Base-by-base conservation (phyloP, 192 early-diverging fungal genomes). In the Gonapodya sp. region DNA sequence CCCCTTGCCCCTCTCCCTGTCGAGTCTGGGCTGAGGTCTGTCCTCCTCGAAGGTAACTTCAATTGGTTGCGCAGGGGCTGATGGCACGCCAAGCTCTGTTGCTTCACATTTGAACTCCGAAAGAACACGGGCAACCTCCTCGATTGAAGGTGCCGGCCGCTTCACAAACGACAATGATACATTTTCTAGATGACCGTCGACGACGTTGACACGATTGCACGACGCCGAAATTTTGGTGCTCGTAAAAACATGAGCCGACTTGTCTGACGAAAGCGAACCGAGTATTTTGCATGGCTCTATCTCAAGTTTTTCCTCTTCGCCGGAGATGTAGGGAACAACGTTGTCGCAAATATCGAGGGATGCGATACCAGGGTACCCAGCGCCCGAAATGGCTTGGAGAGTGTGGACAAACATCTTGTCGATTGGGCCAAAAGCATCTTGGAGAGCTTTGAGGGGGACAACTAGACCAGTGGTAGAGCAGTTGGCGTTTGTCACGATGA, bases 271-370 rank as follows among this genome's bases (percentile, higher is more conserved):
- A 64, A 96, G 74, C 33, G 84, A 86, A 73, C 96, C 96, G 36
- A 99, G 85, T 80, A 99, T 99, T 89, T 99, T 99, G 73, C 87
- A 85, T 1, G 93, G 92, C 86, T 99, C 97, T 35, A 85, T 94
- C 85, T 99, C 97, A 89, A 99, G 94, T 90, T 99, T 99, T 80
- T 93, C 92, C 86, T 99, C 97, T 84, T 99, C 97, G 79, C 97
- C 97, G 36, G 89, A 87, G 84, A 99, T 96, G 83, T 92, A 92
- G 31, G 97, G 97, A 35, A 99, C 94, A 34, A 99, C 88, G 85
- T 99, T 99, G 85, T 96, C 97, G 80, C 96, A 86, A 80, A 99
- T 98, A 84, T 99, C 97, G 73, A 99, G 88, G 73, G 94, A 95
- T 1, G 95, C 87, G 0, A 99, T 95, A 79, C 97, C 97, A 0